Conservation (phyloP, 2,329 filamentous ascomycete genomes). For the Drechslera avenae region DNA sequence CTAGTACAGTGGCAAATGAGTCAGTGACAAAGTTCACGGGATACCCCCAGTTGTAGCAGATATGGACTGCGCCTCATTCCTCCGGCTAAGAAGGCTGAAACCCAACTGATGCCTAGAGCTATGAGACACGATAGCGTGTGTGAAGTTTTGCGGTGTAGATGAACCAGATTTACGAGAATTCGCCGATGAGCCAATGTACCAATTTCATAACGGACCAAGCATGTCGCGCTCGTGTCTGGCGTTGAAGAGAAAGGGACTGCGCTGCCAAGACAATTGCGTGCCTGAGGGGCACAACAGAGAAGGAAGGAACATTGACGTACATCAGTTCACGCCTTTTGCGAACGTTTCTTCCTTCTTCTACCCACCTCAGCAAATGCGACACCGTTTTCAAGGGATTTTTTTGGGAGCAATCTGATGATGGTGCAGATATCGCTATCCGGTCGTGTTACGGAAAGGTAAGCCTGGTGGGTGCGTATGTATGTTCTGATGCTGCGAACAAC, state of each 20-base stretch:
- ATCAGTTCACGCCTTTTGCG: slow-evolving; percentile 37
- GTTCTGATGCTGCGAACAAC: slow-evolving; percentile 20
- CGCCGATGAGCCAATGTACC: background rate
- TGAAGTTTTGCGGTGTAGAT: slow-evolving; percentile 1
- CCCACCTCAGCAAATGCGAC: slow-evolving; percentile 27
- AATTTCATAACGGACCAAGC: background rate
- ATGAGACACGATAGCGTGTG: slow-evolving; percentile 10
- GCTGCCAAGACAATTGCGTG: slow-evolving; percentile 23
- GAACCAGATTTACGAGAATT: background rate
- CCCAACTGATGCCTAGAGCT: slow-evolving; percentile 29
- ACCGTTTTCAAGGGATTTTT: slow-evolving; percentile 16
- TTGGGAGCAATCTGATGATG: slow-evolving; percentile 10
- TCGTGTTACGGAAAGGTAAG: slow-evolving; percentile 26
- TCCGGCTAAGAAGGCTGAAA: slow-evolving; percentile 30
- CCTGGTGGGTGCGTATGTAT: slow-evolving; percentile 30
- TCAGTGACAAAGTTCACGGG: slow-evolving; percentile 23
- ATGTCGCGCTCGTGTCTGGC: slow-evolving; percentile 12
- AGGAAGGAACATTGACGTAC: slow-evolving; percentile 41
- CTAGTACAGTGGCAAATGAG: slow-evolving; percentile 19
- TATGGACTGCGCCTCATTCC: slow-evolving; percentile 31
- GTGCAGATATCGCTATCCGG: slow-evolving; percentile 16
- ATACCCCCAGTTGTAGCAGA: slow-evolving; percentile 10
- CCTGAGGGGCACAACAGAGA: slow-evolving; percentile 23
- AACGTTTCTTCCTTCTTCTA: slow-evolving; percentile 17
- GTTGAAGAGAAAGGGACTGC: slow-evolving; percentile 14